Evolutionary conservation across 1,284 basidiomycete species (phyloP).

Genomic region (Boletus mariae): DNA sequence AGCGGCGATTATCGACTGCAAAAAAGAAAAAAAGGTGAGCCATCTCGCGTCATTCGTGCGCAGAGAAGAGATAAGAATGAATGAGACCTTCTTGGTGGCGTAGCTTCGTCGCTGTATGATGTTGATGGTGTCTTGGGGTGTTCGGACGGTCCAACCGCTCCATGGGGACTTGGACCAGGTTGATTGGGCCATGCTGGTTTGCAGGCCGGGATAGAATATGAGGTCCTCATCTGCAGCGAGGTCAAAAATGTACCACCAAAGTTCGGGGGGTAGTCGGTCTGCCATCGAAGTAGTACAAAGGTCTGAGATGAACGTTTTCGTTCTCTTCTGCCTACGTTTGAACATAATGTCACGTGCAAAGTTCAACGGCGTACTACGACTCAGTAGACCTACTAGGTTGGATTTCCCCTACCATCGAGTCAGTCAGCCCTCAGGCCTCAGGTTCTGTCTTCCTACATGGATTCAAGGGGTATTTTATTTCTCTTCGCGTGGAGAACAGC

Average conservation of each 20-base stretch:
- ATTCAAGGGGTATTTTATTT: too few species aligned
- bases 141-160: constrained; percentile 52
- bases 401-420: too few species aligned
- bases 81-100: constrained; percentile 56
- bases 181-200: constrained; percentile 55
- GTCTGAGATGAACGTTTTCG: not conserved
- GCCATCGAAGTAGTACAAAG: constrained; percentile 17
- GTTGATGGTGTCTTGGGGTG: constrained; percentile 54
- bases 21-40: constrained; percentile 4
- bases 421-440: too few species aligned
- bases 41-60: not conserved
- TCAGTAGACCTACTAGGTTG: too few species aligned
- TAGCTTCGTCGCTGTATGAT: constrained; percentile 56
- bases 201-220: constrained; percentile 54
- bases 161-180: constrained; percentile 52
- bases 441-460: too few species aligned
- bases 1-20: constrained; percentile 60
- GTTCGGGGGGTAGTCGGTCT: constrained; percentile 55
- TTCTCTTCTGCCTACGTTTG: too few species aligned
- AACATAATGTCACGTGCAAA: not conserved
- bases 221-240: constrained; percentile 63
- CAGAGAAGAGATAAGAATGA: not conserved
- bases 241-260: constrained; percentile 66
- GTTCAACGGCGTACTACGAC: not conserved
- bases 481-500: too few species aligned